Evolutionary conservation across 1,284 basidiomycete genomes (phyloP).

Genomic region (Termitomyces sp.): DNA sequence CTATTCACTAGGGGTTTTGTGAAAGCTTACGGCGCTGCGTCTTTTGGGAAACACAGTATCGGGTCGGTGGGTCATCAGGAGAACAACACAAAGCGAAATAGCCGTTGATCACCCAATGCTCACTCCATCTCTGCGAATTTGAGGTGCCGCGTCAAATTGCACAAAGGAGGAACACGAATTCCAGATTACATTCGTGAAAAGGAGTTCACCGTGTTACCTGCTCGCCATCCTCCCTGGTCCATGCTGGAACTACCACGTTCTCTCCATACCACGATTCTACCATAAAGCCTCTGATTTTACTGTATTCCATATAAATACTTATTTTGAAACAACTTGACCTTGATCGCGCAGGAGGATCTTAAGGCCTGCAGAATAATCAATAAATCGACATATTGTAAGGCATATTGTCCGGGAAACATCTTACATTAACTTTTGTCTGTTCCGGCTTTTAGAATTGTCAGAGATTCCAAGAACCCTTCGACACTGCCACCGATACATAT

Average conservation of each 20-base stretch:
- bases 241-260: neutral
- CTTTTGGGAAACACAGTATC: constrained; percentile 23
- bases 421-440: too few species aligned
- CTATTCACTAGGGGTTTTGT: constrained; percentile 30
- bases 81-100: neutral
- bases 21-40: constrained; percentile 32
- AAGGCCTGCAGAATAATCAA: neutral
- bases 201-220: neutral
- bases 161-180: neutral
- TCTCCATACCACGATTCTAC: neutral
- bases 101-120: neutral
- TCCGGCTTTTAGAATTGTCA: too few species aligned
- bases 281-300: too few species aligned
- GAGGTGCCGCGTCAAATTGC: neutral
- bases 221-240: neutral
- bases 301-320: neutral
- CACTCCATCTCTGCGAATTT: neutral
- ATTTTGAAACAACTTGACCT: neutral
- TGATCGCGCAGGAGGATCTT: neutral
- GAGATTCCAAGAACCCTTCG: too few species aligned
- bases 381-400: neutral
- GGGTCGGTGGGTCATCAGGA: neutral
- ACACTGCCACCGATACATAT: too few species aligned
- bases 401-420: too few species aligned
- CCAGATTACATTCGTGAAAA: neutral